A percentile compares a stretch with the other conserved stretches of the same genome.
phyloP scores from a whole-genome alignment of 352 stramenopile species.

The Globisporangium echinulatum region DNA sequence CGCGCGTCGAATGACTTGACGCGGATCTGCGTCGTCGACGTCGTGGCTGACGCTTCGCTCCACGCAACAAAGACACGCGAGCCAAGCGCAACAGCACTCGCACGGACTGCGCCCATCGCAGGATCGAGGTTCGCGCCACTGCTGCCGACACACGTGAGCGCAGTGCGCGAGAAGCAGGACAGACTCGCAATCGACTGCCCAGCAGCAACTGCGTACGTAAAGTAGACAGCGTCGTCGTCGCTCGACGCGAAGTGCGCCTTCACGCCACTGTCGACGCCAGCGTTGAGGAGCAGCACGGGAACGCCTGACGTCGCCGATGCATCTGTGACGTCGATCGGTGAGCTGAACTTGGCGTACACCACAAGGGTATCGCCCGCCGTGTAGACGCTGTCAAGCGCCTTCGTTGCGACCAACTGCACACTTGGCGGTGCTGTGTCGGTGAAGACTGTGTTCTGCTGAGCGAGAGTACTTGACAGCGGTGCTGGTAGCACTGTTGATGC shows the following conservation, averaged over 20 bases:
- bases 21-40: constrained; percentile 29
- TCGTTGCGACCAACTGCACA: constrained; percentile 31
- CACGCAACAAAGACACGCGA: constrained; percentile 36
- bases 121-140: constrained; percentile 44
- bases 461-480: constrained; percentile 16
- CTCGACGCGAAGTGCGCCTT: constrained; percentile 22
- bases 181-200: constrained; percentile 39
- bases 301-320: constrained; percentile 13
- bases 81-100: constrained; percentile 21
- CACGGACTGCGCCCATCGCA: constrained; percentile 16
- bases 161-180: constrained; percentile 29
- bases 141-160: constrained; percentile 36
- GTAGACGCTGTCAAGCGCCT: constrained; percentile 30
- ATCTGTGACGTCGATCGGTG: constrained; percentile 20
- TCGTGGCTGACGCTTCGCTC: constrained; percentile 27
- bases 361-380: constrained; percentile 47
- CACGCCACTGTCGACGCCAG: constrained; percentile 20
- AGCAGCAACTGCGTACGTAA: constrained; percentile 31
- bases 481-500: constrained; percentile 35
- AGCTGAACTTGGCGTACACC: constrained; percentile 33
- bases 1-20: constrained; percentile 32
- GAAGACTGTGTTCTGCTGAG: constrained; percentile 15
- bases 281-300: constrained; percentile 36
- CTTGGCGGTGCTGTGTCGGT: constrained; percentile 32
- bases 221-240: constrained; percentile 43